phyloP scores from a whole-genome alignment of 208 protist genomes.

The Acanthamoeba royreba region DNA sequence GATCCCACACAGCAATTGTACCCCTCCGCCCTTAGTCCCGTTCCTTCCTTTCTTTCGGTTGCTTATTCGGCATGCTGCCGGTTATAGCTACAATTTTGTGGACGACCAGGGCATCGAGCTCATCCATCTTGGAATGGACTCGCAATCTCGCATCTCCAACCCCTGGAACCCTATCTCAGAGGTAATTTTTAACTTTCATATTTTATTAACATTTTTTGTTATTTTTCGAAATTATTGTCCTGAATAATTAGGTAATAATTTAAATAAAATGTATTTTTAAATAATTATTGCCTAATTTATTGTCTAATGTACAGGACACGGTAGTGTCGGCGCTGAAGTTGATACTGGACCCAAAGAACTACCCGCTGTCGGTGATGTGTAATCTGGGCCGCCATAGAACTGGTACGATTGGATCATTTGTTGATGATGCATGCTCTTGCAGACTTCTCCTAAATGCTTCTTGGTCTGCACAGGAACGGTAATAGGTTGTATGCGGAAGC shows the following conservation, averaged over 20 bases:
- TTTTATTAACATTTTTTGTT: too few species aligned
- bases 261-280: too few species aligned
- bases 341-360: slow-evolving; percentile 91
- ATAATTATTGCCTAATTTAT: too few species aligned
- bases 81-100: slow-evolving; percentile 84
- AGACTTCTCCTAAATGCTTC: neutral
- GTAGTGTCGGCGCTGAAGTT: slow-evolving; percentile 90
- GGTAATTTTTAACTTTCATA: slow-evolving; percentile 15
- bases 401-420: slow-evolving; percentile 58
- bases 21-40: neutral
- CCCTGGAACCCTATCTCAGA: slow-evolving; percentile 78
- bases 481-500: slow-evolving; percentile 95
- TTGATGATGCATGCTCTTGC: neutral
- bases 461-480: slow-evolving; percentile 88
- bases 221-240: too few species aligned
- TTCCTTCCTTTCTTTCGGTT: neutral
- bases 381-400: slow-evolving; percentile 95
- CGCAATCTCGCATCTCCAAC: slow-evolving; percentile 6
- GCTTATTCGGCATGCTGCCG: neutral
- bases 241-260: too few species aligned
- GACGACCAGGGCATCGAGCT: slow-evolving; percentile 90
- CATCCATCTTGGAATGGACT: slow-evolving; percentile 67
- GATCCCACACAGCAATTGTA: slow-evolving; percentile 87
- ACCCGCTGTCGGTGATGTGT: slow-evolving; percentile 95
- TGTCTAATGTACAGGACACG: neutral